Evolutionary conservation across 139 green algal genomes (phyloP).

Genomic region (Ulvella scutata): DNA sequence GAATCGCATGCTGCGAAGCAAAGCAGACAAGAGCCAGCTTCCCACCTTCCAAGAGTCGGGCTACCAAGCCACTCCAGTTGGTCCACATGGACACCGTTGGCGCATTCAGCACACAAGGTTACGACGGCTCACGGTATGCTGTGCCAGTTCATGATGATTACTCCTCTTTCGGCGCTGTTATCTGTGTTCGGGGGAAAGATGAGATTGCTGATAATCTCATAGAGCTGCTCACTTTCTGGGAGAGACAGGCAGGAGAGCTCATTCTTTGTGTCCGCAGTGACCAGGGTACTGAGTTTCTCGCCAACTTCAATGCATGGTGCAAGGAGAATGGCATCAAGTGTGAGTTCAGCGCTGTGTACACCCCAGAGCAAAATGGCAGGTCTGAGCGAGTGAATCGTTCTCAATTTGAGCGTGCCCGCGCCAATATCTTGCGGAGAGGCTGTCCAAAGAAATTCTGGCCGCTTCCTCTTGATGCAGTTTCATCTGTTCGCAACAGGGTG

Average conservation of each 20-base stretch:
- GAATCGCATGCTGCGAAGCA: too few species aligned
- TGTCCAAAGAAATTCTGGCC: background rate
- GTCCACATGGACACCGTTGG: constrained; percentile 10
- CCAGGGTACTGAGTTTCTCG: background rate
- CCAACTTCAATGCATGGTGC: background rate
- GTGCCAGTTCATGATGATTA: constrained; percentile 6
- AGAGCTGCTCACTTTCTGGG: background rate
- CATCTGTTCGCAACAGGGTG: background rate
- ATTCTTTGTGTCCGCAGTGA: background rate
- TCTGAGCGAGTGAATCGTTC: constrained; percentile 16
- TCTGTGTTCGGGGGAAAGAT: background rate
- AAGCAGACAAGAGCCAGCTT: too few species aligned
- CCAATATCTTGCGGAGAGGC: background rate
- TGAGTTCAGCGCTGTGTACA: constrained; percentile 5
- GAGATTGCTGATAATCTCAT: background rate
- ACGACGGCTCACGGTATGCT: background rate
- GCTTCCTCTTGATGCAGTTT: background rate
- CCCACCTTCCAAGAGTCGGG: too few species aligned
- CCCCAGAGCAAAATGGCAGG: constrained; percentile 13
- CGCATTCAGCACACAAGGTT: background rate
- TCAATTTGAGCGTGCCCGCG: background rate
- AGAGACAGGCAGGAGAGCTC: background rate
- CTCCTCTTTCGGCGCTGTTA: background rate
- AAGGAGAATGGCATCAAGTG: constrained; percentile 1
- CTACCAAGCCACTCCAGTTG: background rate